Evolutionary conservation across 352 stramenopile species (phyloP), one percentile per base, ranked within the genome.

Genomic region (Phytophthora boehmeriae): DNA sequence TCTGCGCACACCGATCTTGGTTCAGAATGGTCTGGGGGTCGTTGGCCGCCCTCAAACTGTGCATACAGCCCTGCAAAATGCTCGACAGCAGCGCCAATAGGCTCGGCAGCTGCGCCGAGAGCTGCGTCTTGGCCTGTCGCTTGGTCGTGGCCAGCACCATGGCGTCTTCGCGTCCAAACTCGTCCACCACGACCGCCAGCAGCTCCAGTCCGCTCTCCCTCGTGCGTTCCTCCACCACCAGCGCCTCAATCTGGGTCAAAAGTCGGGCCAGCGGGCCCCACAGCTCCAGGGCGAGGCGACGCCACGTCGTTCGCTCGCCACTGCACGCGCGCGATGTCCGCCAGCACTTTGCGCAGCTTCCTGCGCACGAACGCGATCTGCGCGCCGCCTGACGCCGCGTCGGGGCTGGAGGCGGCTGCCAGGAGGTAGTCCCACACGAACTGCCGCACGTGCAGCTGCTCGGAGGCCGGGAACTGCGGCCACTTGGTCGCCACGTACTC

Each of bases 401-500:
- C 16, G 2, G 46, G 32, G 10, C 39, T 39, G 2, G 44, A 41
- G 3, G 61, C 53, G 16, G 42, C 49, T 0, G 75, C 71, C 22
- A 76, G 58, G 5, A 90, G 45, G 50, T 78, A 80, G 32, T 90
- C 66, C 83, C 83, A 93, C 2, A 83, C 80, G 41, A 91, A 89
- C 56, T 88, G 71, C 10, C 81, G 81, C 23, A 91, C 52, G 4
- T 75, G 66, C 8, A 67, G 59, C 23, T 80, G 68, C 49, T 93
- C 68, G n/a, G 62, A 48, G 13, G 44, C 22, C 4, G 67, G 42
- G 23, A 93, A 80, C 23, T 76, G 69, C 0, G 61, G 25, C 81
- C 81, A 93, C 54, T 71, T 75, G 52, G 67, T 78, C 25, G 80
- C 78, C 2, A 93, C 78, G 63, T 91, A 91, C 66, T 93, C 83